Evolutionary conservation across 2,329 filamentous ascomycete species (phyloP), one percentile per base, ranked within the genome.

Genomic region (Penicillium freii): DNA sequence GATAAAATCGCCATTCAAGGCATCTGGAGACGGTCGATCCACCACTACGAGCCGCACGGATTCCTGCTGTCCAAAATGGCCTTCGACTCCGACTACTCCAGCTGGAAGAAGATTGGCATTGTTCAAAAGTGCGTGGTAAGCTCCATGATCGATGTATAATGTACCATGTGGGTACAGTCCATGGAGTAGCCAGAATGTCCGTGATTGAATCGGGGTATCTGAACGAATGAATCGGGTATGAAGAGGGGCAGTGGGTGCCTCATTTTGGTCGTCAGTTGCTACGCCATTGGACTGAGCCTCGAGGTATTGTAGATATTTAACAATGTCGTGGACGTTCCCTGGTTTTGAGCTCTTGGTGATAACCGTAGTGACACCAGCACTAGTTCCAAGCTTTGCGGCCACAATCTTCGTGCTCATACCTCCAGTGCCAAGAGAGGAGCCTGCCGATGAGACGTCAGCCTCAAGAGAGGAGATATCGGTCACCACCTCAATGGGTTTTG

Each of bases 381-480:
- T 94, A 7, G 92, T 97, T 34, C 93, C 94, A 39, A 99, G 83
- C 53, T 90, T 86, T 27, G 94, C 94, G 52, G 94, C 94, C 27
- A 95, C 87, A 66, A 99, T 96, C 78, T 99, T 99, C 57, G 94
- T 99, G 62, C 89, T 88, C 94, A 99, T 99, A 44, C 94, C 94
- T 21, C 94, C 94, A 2, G 94, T 99, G 23, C 94, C 94, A 17
- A 99, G 78, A 4, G 89, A 82, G 3, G 92, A 97, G 4, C 94
- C 94, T 23, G 91, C 90, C 31, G 89, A 91, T 3, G 92, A 97
- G 7, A 96, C 92, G 75, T 99, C 94, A 3, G 90, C 94, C 57
- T 89, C 85, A 21, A 99, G 81, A 5, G 86, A 82, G 0, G 85
- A 82, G 59, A 99, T 96, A 69, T 99, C 92, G 53, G 94, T 88